phyloP scores from a whole-genome alignment of 2,329 filamentous ascomycete genomes.

The Clonostachys chloroleuca region DNA sequence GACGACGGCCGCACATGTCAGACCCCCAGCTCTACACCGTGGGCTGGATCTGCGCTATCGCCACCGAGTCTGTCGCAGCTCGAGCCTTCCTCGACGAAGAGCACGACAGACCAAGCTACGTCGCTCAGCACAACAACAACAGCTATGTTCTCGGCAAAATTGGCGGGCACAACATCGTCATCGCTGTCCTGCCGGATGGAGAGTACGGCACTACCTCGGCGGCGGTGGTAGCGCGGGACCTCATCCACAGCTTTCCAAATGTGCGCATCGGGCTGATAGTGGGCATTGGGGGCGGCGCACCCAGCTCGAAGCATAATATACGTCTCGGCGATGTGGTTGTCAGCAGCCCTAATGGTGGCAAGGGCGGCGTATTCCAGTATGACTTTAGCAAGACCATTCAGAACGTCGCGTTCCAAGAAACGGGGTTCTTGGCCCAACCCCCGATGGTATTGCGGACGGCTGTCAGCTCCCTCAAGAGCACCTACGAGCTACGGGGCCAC shows the following conservation, averaged over 20 bases:
- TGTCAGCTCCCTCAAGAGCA: background rate
- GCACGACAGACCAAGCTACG: slow-evolving; percentile 9
- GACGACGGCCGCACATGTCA: background rate
- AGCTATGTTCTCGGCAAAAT: background rate
- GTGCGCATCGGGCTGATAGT: background rate
- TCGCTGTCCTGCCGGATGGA: no score
- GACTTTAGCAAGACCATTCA: no score
- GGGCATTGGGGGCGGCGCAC: background rate
- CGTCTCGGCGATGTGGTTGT: background rate
- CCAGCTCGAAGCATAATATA: background rate
- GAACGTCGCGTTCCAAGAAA: no score
- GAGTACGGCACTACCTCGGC: background rate
- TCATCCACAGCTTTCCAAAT: background rate
- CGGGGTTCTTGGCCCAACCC: background rate
- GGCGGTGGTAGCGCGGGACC: background rate
- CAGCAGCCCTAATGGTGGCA: background rate
- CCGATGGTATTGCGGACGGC: background rate
- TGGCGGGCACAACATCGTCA: background rate
- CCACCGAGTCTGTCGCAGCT: slow-evolving; percentile 24
- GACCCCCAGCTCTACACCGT: slow-evolving; percentile 23
- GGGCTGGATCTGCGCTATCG: slow-evolving; percentile 37
- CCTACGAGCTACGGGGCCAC: background rate
- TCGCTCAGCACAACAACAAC: background rate
- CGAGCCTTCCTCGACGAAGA: slow-evolving; percentile 29
- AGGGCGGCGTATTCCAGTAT: no score